Base-by-base conservation (phyloP, 805 yeast genomes). In the Yarrowia sp. region DNA sequence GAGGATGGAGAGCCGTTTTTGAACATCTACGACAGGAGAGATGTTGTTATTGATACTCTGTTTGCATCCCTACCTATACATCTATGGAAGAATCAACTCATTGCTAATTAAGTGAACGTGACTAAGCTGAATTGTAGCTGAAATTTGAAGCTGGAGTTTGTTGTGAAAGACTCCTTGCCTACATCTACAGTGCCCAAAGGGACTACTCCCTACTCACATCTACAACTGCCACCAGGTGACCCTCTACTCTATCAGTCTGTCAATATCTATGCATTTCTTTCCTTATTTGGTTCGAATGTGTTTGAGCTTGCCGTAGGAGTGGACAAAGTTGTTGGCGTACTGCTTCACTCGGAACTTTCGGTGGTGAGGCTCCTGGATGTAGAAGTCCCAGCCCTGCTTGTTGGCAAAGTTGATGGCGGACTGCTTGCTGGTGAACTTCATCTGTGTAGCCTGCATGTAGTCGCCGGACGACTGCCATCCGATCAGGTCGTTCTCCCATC, bases 401-500 rank as follows among this genome's bases (percentile, higher is more conserved):
- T 86, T 85, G 11, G 96, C 96, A 78, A 91, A 91, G 69, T 85
- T 84, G 70, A 89, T 81, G 43, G 97, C 97, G 49, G 90, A 85
- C 59, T 91, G 94, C 78, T 86, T 87, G 65, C 87, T 81, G 75
- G 87, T 89, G 77, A 91, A 91, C 77, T 87, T 87, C 82, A 91
- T 79, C 76, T 85, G 85, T 9, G 94, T 88, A 16, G 89, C 92
- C 80, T 90, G 85, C 84, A 91, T 88, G 79, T 87, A 88, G 77
- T 91, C 97, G 45, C 90, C 86, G 55, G 89, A 82, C 56, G 90
- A 85, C 75, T 90, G 93, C 82, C 90, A 91, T 35, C 97, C 97
- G 79, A 91, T 91, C 76, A 91, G 82, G 77, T 90, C 94, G 79
- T 91, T 91, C 77, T 91, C 97, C 97, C 97, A 91, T 77, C 95